Conservation (phyloP, 1,284 basidiomycete genomes). For the Porodaedalea pini region DNA sequence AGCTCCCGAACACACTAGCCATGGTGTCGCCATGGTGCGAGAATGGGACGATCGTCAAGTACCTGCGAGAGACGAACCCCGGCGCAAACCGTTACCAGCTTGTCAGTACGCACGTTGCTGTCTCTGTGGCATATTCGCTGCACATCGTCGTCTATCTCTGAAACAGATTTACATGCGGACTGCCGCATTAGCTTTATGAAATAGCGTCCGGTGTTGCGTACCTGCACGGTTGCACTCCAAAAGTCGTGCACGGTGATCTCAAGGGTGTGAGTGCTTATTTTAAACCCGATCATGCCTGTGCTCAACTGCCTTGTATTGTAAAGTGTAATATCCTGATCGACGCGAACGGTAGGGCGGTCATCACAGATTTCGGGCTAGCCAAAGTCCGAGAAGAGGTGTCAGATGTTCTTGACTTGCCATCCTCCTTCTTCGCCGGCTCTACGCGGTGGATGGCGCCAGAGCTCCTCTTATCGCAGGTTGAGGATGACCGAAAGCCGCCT, state of each 20-base stretch:
- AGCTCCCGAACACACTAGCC: constrained; percentile 44
- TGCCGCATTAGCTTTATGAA: constrained; percentile 45
- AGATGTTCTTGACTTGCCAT: constrained; percentile 34
- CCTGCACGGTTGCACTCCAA: constrained; percentile 47
- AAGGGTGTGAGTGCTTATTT: constrained; percentile 42
- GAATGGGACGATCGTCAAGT: constrained; percentile 50
- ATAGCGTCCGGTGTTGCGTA: constrained; percentile 52
- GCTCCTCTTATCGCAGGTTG: constrained; percentile 44
- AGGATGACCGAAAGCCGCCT: constrained; percentile 35
- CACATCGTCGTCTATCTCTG: no score
- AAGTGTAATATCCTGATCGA: constrained; percentile 57
- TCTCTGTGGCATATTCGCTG: neutral
- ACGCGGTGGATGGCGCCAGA: constrained; percentile 51
- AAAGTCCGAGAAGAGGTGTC: constrained; percentile 52
- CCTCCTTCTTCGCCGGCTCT: constrained; percentile 52
- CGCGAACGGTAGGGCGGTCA: constrained; percentile 44
- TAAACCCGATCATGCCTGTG: neutral
- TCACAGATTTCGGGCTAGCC: constrained; percentile 58
- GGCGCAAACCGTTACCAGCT: constrained; percentile 40
- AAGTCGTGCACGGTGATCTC: constrained; percentile 54
- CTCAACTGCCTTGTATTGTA: neutral
- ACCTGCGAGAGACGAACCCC: constrained; percentile 39
- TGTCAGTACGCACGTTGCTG: constrained; percentile 31
- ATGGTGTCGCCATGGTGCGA: constrained; percentile 62
- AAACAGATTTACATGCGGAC: no score